Evolutionary conservation across 1,139 yeast species (phyloP), one percentile per base, ranked within the genome.

Genomic region (Sugiyamaella xylanicola): DNA sequence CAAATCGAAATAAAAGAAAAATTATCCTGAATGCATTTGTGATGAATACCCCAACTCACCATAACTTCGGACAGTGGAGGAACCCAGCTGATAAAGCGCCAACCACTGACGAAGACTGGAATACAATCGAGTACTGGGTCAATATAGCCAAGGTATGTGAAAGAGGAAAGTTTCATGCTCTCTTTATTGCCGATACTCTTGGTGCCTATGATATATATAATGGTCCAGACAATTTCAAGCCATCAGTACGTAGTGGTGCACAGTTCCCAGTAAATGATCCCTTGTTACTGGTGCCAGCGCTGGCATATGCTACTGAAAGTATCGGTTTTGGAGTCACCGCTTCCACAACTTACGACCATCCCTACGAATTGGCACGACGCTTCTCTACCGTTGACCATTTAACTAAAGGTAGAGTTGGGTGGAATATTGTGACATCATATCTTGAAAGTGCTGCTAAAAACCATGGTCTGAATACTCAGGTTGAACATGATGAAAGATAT

Each of bases 21-120:
- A n/a, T 51, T 13, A 51, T 51, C 32, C 22, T 51, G 27, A 51
- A 51, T 36, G 54, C 54, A 2, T 51, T 51, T 20, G 54, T 51
- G 7, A 51, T 51, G 54, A 51, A 51, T 36, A 51, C 54, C 19
- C 54, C 52, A 5, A 49, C 53, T 11, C 57, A 50, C 9, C 57
- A 58, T 37, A 45, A 59, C 13, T 51, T 58, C 4, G 67, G 63
- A 15, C 75, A 75, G 55, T 75, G 81, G 67, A 75, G 74, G 22
- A 82, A 86, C 68, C 68, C 89, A 53, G 70, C 91, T 5, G 88
- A 88, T 54, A 90, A 89, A 69, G 91, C 97, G 97, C 75, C 91
- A n/a, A 91, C 88, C 68, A 81, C 84, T 58, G 98, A 97, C 32
- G 97, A 92, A 70, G 96, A 51, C 36, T 51, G 42, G 49, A 71